Base-by-base conservation (phyloP, 1,139 yeast genomes). In the Wickerhamomyces sp. region DNA sequence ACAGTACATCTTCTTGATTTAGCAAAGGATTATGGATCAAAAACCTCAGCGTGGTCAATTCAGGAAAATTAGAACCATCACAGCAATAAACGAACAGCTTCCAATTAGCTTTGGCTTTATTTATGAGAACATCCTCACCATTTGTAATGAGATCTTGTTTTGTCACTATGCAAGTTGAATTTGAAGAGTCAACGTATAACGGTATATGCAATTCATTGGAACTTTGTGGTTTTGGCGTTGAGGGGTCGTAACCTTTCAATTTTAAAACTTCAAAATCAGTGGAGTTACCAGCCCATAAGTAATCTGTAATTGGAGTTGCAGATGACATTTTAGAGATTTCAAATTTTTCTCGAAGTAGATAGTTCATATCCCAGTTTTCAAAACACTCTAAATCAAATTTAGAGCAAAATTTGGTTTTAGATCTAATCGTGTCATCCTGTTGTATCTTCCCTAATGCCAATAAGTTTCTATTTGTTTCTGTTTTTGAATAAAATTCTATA, bases 251-350 rank as follows among this genome's bases (percentile, higher is more conserved):
- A 10, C 40, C 42, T 36, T 41, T 54, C 42, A 47, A 34, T 31
- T 50, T 48, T 37, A 51, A 49, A 4, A 58, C 47, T 41, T 66
- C 69, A 45, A 62, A 71, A 51, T 80, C 85, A 2, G 73, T 68
- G 2, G 76, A 64, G 51, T 88, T 89, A 1, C 97, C 97, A 31
- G 81, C 68, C 89, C 89, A 89, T 5, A 88, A 74, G 30, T 73
- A 67, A 1, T 63, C 58, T 13, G 62, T 58, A 3, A 84, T 62
- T 14, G 65, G 68, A 1, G 93, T 73, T 0, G 95, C 94, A 3
- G 86, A 68, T 1, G 96, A 81, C 91, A 89, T 84, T 52, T 75
- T 75, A 4, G 87, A 68, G 41, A 88, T 81, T 57, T 88, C 96
- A 10, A 84, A 66, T 41, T 84, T 77, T 54, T 89, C 97, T 49